A percentile compares a stretch with the other conserved stretches of the same genome.
Evolutionary conservation across 1,139 yeast genomes (phyloP).

Genomic region (Taiozyma sp.): DNA sequence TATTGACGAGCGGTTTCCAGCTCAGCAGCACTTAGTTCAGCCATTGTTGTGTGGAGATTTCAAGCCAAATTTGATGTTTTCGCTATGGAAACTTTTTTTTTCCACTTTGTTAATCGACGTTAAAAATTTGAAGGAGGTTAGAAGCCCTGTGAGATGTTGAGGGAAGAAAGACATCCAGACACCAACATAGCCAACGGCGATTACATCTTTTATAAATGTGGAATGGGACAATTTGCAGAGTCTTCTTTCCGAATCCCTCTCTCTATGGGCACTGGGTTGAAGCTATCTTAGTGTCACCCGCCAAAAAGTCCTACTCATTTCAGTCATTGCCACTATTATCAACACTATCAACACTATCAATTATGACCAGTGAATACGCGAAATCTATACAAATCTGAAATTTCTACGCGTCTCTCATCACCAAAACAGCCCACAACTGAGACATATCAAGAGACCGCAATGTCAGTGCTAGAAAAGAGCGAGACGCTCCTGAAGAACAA

Average conservation of each 20-base stretch:
- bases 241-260: no score
- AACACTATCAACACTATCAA: not conserved
- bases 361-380: not conserved
- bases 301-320: no score
- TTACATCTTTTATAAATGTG: no score
- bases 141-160: not conserved
- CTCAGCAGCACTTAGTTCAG: slow-evolving; percentile 28
- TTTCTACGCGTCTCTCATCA: not conserved
- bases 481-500: slow-evolving; percentile 6
- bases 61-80: not conserved
- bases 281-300: no score
- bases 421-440: no score
- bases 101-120: slow-evolving; percentile 1
- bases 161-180: not conserved
- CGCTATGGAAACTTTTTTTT: not conserved
- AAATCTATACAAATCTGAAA: not conserved
- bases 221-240: no score
- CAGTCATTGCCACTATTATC: no score
- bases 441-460: not conserved
- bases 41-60: slow-evolving; percentile 12
- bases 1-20: slow-evolving; percentile 35
- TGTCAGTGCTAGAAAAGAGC: slow-evolving; percentile 9
- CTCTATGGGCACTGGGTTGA: no score
- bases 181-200: slow-evolving; percentile 4
- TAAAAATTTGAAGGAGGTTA: not conserved